Evolutionary conservation across 1,139 yeast genomes (phyloP), one percentile per base, ranked within the genome.

Genomic region (Nakaseomyces delphensis): DNA sequence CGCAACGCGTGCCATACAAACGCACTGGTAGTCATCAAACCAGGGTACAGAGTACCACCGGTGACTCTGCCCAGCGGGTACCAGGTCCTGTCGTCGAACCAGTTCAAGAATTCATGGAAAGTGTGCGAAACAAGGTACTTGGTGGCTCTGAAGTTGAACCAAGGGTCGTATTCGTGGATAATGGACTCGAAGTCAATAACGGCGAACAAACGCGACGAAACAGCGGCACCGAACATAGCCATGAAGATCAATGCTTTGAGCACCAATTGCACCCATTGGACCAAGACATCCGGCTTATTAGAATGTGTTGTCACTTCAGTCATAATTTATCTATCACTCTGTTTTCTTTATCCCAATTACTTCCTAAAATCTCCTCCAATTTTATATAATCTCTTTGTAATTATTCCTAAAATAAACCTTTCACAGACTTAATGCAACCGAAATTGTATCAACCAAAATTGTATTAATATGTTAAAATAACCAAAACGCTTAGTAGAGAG

Each of bases 51-150:
- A 3, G 99, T 93, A 50, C 99, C 99, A 53, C 99, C 99, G 10
- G 98, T 91, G 56, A 93, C 98, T 67, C 99, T 78, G 15, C 99
- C 99, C 50, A 93, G 72, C 16, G 99, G 99, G 63, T 93, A 93
- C 99, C 99, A 93, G 21, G 98, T 91, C 60, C 96, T 77, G 64
- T 91, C 96, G 63, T 93, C 99, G 59, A 93, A 93, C 98, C 98
- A 93, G 63, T 93, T 93, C 62, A 91, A 73, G 58, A 93, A 93
- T 51, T 87, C 91, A 67, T 87, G 83, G 64, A 77, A 89, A 4
- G 93, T 82, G 61, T 87, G 79, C 42, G 76, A 69, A 15, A 86
- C 95, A 52, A 91, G 73, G 64, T 87, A 86, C 63, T 84, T 84
- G 20, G 98, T 84, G 38, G 98, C 98, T 54, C 98, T 71, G 69